Evolutionary conservation across 371 early-diverging fungal species (phyloP), one percentile per base, ranked within the genome.

Genomic region (Vairimorpha apis): DNA sequence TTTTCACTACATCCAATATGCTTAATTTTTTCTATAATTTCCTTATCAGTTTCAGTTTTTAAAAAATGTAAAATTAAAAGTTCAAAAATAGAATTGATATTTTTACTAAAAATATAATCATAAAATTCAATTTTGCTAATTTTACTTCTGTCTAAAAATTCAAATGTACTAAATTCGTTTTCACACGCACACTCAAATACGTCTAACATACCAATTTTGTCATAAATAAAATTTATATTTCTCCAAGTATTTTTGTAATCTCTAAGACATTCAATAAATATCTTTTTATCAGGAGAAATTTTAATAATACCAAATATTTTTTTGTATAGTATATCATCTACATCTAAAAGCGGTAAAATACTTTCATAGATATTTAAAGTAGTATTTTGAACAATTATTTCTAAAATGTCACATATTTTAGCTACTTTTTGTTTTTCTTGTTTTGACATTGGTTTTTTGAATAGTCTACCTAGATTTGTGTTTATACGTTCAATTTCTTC

Each of bases 391-490:
- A 53, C 8, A 7, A 53, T 53, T 53, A 8, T 23, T 27, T 23
- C 23, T 2, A 53, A 4, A 7, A 53, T 16, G 18, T 53, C 55
- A 18, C 55, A 53, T 25, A 53, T 53, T 25, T 53, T 53, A 5
- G 55, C 55, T 7, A 53, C 18, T 25, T 53, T 53, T 53, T 53
- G 55, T 53, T 53, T 53, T 1, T 53, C 55, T 53, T 8, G 25
- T 53, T 53, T 53, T 53, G 21, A 21, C 27, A 53, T 4, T 12
- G 4, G 21, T 2, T 2, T 12, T 7, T 23, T 53, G 10, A 53
- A 53, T 27, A 53, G 2, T 53, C 8, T 29, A 27, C 55, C 55
- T 25, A 53, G 25, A 27, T 53, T 2, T 25, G 21, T 53, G 27
- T 53, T 29, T 14, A 53, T 2, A 27, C 55, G 21, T 53, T 53